A percentile compares a stretch with the other conserved stretches of the same genome.
These are phyloP conservation scores for Arachnopeziza araneosa DNA, from an alignment of 2,329 filamentous ascomycete genomes.

Conservation along the genomic window DNA sequence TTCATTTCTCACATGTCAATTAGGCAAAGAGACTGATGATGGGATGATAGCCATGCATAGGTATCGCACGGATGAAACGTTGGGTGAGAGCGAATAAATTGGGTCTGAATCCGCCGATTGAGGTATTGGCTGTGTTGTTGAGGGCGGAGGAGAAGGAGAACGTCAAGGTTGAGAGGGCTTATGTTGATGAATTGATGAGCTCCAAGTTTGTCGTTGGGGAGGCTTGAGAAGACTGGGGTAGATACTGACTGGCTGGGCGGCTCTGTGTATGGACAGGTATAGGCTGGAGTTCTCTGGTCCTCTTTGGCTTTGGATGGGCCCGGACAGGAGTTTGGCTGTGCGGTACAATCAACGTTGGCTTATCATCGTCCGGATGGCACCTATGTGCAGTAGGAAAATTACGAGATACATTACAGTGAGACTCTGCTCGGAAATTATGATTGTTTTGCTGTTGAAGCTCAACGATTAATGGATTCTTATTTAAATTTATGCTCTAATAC, in stretches of 20 bases:
- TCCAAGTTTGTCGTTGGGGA: slow-evolving; percentile 36
- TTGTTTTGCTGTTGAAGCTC: not conserved
- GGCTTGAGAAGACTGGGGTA: not conserved
- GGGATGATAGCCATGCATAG: slow-evolving; percentile 70
- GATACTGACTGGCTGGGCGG: not conserved
- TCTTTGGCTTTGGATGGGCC: not conserved
- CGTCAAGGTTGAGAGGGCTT: slow-evolving; percentile 55
- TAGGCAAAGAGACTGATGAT: not conserved
- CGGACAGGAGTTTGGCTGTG: not conserved
- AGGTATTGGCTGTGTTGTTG: slow-evolving; percentile 80
- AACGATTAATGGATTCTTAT: not conserved
- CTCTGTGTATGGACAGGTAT: not conserved
- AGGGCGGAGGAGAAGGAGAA: slow-evolving; percentile 59
- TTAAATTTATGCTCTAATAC: not conserved
- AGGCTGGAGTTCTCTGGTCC: not conserved
- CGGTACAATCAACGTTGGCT: not conserved
- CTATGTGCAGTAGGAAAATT: not conserved
- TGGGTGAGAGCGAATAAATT: slow-evolving; percentile 83
- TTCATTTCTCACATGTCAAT: not conserved
- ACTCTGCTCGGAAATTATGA: not conserved
- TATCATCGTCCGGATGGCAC: too few species aligned
- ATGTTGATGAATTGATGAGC: slow-evolving; percentile 64
- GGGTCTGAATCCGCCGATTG: slow-evolving; percentile 81
- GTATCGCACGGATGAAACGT: slow-evolving; percentile 71
- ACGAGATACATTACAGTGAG: not conserved